Evolutionary conservation across 768 basidiomycete genomes (phyloP), one percentile per base, ranked within the genome.

Genomic region (Sporobolomyces phaffii): DNA sequence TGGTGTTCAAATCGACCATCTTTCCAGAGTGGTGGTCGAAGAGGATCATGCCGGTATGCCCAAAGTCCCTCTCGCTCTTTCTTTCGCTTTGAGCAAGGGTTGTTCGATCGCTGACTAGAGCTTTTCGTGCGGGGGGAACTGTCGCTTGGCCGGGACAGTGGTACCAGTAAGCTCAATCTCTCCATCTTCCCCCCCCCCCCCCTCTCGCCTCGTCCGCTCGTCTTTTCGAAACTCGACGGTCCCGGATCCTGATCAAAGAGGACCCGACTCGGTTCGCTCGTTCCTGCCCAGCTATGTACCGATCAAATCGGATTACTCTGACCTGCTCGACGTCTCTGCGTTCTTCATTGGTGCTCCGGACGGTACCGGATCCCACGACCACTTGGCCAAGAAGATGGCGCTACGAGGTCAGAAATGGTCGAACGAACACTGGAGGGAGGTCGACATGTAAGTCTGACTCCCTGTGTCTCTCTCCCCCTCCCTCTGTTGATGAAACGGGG

Each of bases 261-360:
- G 10, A 38, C 15, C 15, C 91, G 90, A 85, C 83, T 70, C 20
- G 18, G 10, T 24, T 48, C n/a, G 34, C 31, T n/a, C 14, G 29
- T 60, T 58, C 45, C 20, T 24, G 0, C 3, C 4, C 48, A 69
- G 70, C 59, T 75, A 74, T 53, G 54, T 70, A 33, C 74, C 70
- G 9, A 60, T 73, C 62, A 62, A 68, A 62, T 53, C 69, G 9
- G 74, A 75, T 63, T 75, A 75, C 57, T 72, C 70, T 24, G 74
- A 75, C 47, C 53, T 75, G 1, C 31, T 68, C 64, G 74, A 75
- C 60, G 48, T 66, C 26, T 60, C 72, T 26, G 64, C 70, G 26
- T 73, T 58, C 64, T 73, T 73, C 48, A 68, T 69, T 33, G 70
- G 73, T 43, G 47, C 56, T 1, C 70, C 73, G 3, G 73, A 72